Evolutionary conservation across 441 rosid genomes (phyloP).

Genomic region (Adansonia grandidieri): DNA sequence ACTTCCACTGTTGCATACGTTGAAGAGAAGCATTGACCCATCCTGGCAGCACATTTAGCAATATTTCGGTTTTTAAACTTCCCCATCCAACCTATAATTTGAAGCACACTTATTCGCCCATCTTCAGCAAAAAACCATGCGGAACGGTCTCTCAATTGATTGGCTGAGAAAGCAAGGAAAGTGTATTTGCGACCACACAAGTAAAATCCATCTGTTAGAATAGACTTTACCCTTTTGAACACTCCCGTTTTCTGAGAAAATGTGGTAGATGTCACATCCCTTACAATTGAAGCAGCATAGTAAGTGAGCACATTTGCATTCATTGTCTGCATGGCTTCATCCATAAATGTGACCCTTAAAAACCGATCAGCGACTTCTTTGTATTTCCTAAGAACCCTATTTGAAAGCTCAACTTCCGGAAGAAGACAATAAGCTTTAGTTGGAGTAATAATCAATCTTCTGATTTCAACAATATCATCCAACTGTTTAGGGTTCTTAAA

Average conservation of each 20-base stretch:
- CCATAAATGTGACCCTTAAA: constrained; percentile 87
- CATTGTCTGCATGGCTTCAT: constrained; percentile 77
- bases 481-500: constrained; percentile 44
- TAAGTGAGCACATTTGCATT: constrained; percentile 62
- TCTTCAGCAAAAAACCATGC: constrained; percentile 94
- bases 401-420: constrained; percentile 88
- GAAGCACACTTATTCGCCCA: constrained; percentile 44
- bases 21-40: constrained; percentile 95
- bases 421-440: constrained; percentile 85
- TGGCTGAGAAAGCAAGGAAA: constrained; percentile 89
- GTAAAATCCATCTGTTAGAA: constrained; percentile 69
- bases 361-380: constrained; percentile 65
- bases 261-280: constrained; percentile 46
- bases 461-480: constrained; percentile 64
- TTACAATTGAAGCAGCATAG: constrained; percentile 71
- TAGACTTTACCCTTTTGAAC: constrained; percentile 67
- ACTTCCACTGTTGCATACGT: constrained; percentile 85
- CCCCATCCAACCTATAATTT: constrained; percentile 84
- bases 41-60: constrained; percentile 94
- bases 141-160: constrained; percentile 87
- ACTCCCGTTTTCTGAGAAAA: constrained; percentile 70
- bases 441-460: constrained; percentile 83
- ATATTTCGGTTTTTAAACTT: constrained; percentile 59
- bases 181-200: constrained; percentile 78
- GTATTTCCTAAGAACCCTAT: constrained; percentile 80